Base-by-base conservation (phyloP, 306 rosid genomes). In the Begonia peltatifolia region DNA sequence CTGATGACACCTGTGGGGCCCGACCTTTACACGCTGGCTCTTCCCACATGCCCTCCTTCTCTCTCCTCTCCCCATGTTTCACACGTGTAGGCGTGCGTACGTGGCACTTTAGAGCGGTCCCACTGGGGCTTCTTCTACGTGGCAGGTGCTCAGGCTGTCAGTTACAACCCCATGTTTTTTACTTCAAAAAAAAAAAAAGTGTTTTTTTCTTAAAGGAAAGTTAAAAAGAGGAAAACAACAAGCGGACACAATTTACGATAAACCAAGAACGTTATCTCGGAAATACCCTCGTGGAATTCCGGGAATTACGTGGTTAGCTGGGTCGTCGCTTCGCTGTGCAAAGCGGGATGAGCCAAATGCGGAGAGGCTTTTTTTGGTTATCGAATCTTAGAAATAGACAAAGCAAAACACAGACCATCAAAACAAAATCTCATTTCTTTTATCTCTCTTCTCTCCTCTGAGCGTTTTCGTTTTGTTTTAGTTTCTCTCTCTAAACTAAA, bases 111-210 rank as follows among this genome's bases (percentile, higher is more conserved):
- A 6, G 38, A 30, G 38, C 38, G 38, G 38, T 30, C 38, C 38
- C 38, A 2, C 38, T 30, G 0, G 76, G 35, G 20, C 6, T 42
- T 12, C 56, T 52, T 61, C 60, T 69, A 70, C 83, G 83, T 79
- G 87, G 55, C 78, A 53, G 52, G 62, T 71, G 46, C 54, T 52
- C 53, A 16, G 49, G 2, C 16, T 65, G 60, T 66, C 76, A 65
- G 69, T 53, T 50, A 20, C 69, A 50, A 13, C 62, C 20, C 56
- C 53, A 15, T 11, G 13, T 9, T 47, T 20, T 6, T 11, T 12
- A 51, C 10, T 22, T 11, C 2, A 20, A 20, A 20, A 20, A 20
- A 20, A 20, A 20, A 20, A 30, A 30, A 5, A 3, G 38, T 30
- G 6, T 9, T 47, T 30, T 47, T 41, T 36, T n/a, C 5, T 6